Evolutionary conservation across 257 asterid species (phyloP), one percentile per base, ranked within the genome.

Genomic region (Penstemon newberryi): DNA sequence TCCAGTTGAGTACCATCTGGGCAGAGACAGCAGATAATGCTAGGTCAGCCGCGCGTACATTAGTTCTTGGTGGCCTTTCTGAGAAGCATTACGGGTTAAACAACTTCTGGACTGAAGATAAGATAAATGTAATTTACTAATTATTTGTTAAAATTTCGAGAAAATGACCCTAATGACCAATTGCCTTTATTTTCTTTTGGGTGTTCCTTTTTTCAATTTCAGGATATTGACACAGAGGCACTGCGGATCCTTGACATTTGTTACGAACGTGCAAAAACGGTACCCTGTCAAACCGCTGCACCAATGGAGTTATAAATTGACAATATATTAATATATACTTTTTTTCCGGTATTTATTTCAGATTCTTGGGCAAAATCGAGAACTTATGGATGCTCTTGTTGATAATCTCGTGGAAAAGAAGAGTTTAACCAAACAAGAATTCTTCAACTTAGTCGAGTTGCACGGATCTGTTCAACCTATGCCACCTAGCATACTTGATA

Each of bases 1-100:
- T 77, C 60, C 87, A 93, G 99, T 63, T 85, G 77, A 93, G 96
- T 73, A 93, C 99, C 40, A 93, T 90, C 67, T 93, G 97, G 97
- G 96, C 95, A 2, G 95, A 88, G 83, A 84, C 95, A 0, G 92
- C 96, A 56, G 90, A 93, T 75, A 86, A 88, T 73, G 99, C 97
- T 44, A 70, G 99, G 75, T 85, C 97, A 47, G 95, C 96, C 68
- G 97, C 99, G 9, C 88, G 99, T 51, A 73, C 84, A 44, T 81
- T 88, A 61, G 87, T 93, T 73, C 88, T 93, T 43, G 95, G 97
- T 9, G 97, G 99, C 60, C 92, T 93, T 52, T 85, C 96, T 0
- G 92, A 81, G 60, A 87, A 85, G 76, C 80, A 86, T 72, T 87
- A 83, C 43, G 99, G 97, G 56, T 65, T 88, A 82, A 83, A 85